Evolutionary conservation across 2,329 filamentous ascomycete genomes (phyloP).

Genomic region (Trichoderma sp.): DNA sequence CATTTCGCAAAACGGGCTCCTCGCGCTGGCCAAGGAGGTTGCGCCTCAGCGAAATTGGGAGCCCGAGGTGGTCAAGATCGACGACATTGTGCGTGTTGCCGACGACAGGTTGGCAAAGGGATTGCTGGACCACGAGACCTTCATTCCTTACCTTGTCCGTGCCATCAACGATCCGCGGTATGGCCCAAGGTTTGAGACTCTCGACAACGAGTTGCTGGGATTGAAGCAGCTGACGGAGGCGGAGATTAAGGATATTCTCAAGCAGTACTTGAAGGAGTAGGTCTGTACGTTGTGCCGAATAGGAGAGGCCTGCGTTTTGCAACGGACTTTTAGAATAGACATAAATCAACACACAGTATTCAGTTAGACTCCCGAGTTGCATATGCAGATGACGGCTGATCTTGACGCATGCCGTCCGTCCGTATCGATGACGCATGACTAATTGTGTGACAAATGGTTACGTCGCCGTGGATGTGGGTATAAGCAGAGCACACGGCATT

Average conservation of each 20-base stretch:
- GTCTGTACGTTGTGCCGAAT: neutral
- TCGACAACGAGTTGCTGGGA: constrained; percentile 50
- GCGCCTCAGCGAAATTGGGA: constrained; percentile 51
- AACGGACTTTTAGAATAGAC: neutral
- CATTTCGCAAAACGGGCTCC: constrained; percentile 48
- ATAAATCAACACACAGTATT: neutral
- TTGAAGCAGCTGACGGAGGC: constrained; percentile 45
- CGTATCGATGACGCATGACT: neutral
- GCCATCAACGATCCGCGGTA: constrained; percentile 38
- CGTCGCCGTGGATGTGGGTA: neutral
- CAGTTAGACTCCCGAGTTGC: neutral
- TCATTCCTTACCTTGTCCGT: constrained; percentile 38
- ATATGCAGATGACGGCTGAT: neutral
- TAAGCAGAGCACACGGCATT: neutral
- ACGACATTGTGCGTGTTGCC: constrained; percentile 33
- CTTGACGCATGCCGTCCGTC: neutral
- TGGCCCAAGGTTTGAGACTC: constrained; percentile 39
- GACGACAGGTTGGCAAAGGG: constrained; percentile 38
- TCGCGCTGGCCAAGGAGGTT: constrained; percentile 50
- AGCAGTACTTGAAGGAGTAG: constrained; percentile 25
- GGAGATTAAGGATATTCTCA: constrained; percentile 41
- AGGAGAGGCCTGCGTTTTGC: neutral
- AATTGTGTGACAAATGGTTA: neutral
- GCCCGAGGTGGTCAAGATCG: constrained; percentile 41
- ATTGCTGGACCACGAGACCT: constrained; percentile 33